Evolutionary conservation across 139 green algal species (phyloP).

Genomic region (Cymbomonas tetramitiformis): DNA sequence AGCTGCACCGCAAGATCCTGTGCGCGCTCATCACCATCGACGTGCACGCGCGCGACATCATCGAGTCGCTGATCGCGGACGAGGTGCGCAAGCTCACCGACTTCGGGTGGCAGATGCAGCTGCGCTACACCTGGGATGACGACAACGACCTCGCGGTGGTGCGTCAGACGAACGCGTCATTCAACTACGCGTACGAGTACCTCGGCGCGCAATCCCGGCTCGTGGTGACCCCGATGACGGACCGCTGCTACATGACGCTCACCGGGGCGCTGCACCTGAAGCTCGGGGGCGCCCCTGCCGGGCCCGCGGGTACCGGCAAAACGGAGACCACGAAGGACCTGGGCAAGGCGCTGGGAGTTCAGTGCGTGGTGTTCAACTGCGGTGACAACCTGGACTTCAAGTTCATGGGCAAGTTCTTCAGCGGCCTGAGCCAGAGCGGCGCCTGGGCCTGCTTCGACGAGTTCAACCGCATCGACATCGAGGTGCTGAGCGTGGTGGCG

Average conservation of each 20-base stretch:
- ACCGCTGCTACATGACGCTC: conserved; percentile 77
- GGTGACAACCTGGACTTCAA: conserved; percentile 75
- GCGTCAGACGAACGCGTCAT: conserved; percentile 49
- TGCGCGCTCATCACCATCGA: conserved; percentile 72
- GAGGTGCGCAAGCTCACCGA: conserved; percentile 34
- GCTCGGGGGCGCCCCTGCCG: conserved; percentile 63
- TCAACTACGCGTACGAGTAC: conserved; percentile 76
- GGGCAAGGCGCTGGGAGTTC: conserved; percentile 63
- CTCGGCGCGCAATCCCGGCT: conserved; percentile 61
- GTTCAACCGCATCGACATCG: conserved; percentile 78
- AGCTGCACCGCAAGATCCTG: conserved; percentile 45
- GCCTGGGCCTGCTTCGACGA: conserved; percentile 78
- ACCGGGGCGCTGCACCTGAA: conserved; percentile 69
- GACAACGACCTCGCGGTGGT: conserved; percentile 30
- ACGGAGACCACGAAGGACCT: conserved; percentile 81
- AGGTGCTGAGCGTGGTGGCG: conserved; percentile 66
- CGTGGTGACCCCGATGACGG: conserved; percentile 74
- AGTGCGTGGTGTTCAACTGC: conserved; percentile 86
- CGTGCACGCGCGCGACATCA: conserved; percentile 64
- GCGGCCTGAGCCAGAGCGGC: conserved; percentile 61
- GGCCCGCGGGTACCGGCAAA: conserved; percentile 67
- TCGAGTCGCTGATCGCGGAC: conserved; percentile 40
- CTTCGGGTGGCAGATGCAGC: conserved; percentile 78
- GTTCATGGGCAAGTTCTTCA: conserved; percentile 67
- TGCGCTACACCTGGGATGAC: conserved; percentile 55